Conservation (phyloP, 106 monocot species). For the Allium sativum region DNA sequence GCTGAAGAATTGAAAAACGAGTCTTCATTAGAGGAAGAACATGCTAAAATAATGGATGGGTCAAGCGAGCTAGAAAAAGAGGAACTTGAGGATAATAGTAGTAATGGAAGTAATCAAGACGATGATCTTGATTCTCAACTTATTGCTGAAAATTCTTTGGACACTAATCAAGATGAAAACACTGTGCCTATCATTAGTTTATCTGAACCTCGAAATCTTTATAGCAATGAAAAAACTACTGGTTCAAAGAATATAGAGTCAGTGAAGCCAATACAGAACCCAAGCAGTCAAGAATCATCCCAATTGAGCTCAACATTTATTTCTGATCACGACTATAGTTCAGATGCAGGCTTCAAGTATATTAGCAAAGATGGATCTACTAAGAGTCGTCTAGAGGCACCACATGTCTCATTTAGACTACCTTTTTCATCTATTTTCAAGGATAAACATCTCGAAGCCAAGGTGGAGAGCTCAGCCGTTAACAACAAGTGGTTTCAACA, state of each 20-base stretch:
- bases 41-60: conserved; percentile 51
- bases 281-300: conserved; percentile 2
- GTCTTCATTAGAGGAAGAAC: conserved; percentile 54
- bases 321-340: neutral
- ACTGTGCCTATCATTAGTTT: conserved; percentile 11
- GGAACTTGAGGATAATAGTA: conserved; percentile 50
- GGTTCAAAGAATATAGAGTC: conserved; percentile 2
- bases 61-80: conserved; percentile 78
- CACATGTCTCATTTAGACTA: too few species aligned
- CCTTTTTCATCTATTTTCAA: too few species aligned
- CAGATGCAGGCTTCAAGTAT: neutral
- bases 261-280: conserved; percentile 3
- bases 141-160: conserved; percentile 8
- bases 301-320: neutral
- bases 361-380: neutral
- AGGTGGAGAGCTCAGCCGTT: too few species aligned
- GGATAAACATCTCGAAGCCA: too few species aligned
- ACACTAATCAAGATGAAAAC: conserved; percentile 16
- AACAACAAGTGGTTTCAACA: too few species aligned
- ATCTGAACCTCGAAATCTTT: conserved; percentile 5
- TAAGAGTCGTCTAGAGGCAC: too few species aligned
- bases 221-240: neutral
- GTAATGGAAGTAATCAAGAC: conserved; percentile 23
- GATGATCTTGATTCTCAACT: conserved; percentile 20
- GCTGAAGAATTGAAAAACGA: neutral